Evolutionary conservation across 371 early-diverging fungal genomes (phyloP), one percentile per base, ranked within the genome.

Genomic region (Mortierella sp.): DNA sequence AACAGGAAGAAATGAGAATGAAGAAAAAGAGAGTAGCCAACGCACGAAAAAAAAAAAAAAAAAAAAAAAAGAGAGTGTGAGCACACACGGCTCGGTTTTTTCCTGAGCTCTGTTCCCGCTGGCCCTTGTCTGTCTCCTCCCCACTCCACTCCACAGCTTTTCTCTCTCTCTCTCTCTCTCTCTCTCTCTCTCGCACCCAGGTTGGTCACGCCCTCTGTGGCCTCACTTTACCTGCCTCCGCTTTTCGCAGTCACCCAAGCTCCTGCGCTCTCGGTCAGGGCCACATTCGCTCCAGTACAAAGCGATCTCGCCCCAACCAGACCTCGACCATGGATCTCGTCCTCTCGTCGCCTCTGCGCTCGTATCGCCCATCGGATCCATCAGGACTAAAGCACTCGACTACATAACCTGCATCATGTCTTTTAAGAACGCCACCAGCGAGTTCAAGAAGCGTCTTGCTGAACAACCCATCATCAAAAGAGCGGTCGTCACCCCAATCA

Each of bases 371-470:
- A 37, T 37, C 37, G 37, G 37, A 37, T 37, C 37, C 37, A 37
- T 37, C 37, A 37, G 37, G 37, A 9, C 37, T 9, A 37, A 3
- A 37, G 5, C 9, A 5, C 37, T 5, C 37, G 5, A 37, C 37
- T 9, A 37, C 37, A 37, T 9, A 37, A 37, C 37, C 37, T 5
- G 37, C 9, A 37, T 37, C 37, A 37, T 37, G 37, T 37, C 37
- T 58, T 65, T 70, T 51, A 75, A 75, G 37, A 70, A 44, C 23
- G 70, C 64, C 4, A 70, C 71, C 43, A 67, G 64, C 52, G 77
- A 76, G 46, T 86, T 87, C 65, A 84, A 83, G 56, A 83, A 83
- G 66, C 81, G 81, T 6, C 66, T 86, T 55, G 84, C 83, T 0
- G 64, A 82, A 29, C 87, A 86, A 68, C 84, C 84, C 30, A 62